Percentiles rank a stretch among this genome's conserved stretches.
phyloP scores from a whole-genome alignment of 176 grass and related monocot genomes.

The Oryza punctata region DNA sequence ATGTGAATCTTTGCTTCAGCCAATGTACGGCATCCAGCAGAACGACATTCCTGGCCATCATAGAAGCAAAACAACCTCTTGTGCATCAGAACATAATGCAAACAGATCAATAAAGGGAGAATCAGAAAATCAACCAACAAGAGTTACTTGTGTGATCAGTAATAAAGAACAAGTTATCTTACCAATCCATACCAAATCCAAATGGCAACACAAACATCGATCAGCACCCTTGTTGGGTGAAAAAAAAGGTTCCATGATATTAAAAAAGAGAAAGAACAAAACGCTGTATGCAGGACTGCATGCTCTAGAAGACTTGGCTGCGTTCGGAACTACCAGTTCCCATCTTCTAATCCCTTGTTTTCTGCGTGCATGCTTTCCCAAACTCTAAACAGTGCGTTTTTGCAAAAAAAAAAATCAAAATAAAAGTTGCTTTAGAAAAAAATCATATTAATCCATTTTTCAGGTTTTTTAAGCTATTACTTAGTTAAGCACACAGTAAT shows the following conservation, averaged over 20 bases:
- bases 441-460: too few relatives aligned
- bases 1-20: conserved; percentile 81
- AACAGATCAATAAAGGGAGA: background rate
- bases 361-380: too few relatives aligned
- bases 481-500: too few relatives aligned
- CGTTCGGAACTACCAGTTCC: too few relatives aligned
- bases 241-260: conserved; percentile 1
- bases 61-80: conserved; percentile 27
- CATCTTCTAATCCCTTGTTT: too few relatives aligned
- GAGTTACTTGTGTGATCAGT: background rate
- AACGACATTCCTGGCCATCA: conserved; percentile 71
- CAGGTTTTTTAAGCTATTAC: too few relatives aligned
- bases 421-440: too few relatives aligned
- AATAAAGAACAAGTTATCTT: background rate
- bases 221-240: background rate
- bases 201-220: background rate
- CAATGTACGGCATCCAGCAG: conserved; percentile 77
- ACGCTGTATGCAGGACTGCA: background rate
- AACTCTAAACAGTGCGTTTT: too few relatives aligned
- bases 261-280: background rate
- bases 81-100: background rate
- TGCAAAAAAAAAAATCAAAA: too few relatives aligned
- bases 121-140: background rate
- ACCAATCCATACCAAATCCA: background rate
- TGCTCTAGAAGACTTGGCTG: background rate